These are phyloP conservation scores for Leccinum subrobustum DNA, from an alignment of 1,284 basidiomycete species.

Conservation along the genomic window DNA sequence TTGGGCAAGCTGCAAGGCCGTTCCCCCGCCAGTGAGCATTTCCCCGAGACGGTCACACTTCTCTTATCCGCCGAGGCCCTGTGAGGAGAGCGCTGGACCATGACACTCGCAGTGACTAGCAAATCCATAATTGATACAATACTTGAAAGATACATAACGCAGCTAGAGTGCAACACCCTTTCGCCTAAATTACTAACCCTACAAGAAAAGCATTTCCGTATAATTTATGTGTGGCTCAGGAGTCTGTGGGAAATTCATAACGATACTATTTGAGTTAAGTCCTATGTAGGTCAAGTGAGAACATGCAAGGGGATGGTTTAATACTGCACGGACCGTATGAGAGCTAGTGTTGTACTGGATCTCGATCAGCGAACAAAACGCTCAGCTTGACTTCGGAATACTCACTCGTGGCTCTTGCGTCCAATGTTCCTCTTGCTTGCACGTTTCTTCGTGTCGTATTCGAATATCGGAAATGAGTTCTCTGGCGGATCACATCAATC, in stretches of 20 bases:
- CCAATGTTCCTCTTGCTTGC: background rate
- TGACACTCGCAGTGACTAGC: no score
- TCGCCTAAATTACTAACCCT: background rate
- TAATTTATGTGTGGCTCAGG: background rate
- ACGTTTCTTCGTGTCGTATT: conserved; percentile 13
- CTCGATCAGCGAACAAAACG: background rate
- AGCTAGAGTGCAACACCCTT: background rate
- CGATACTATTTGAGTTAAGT: background rate
- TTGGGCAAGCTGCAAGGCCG: background rate
- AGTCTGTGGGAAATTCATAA: background rate
- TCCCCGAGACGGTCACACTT: background rate
- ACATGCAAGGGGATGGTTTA: background rate
- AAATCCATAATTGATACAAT: background rate
- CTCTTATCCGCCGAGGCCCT: background rate
- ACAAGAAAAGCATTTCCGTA: background rate
- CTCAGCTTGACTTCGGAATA: background rate
- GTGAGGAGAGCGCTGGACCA: background rate
- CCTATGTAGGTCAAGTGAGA: background rate
- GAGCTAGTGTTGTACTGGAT: conserved; percentile 15
- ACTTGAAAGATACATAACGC: background rate
- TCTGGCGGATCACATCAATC: conserved; percentile 7
- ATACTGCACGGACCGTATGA: conserved; percentile 11
- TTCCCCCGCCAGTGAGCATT: background rate
- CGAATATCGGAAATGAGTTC: conserved; percentile 18
- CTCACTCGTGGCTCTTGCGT: conserved; percentile 24